These are phyloP conservation scores for Cantharellus anzutake DNA, from an alignment of 768 basidiomycete genomes.

Conservation along the genomic window DNA sequence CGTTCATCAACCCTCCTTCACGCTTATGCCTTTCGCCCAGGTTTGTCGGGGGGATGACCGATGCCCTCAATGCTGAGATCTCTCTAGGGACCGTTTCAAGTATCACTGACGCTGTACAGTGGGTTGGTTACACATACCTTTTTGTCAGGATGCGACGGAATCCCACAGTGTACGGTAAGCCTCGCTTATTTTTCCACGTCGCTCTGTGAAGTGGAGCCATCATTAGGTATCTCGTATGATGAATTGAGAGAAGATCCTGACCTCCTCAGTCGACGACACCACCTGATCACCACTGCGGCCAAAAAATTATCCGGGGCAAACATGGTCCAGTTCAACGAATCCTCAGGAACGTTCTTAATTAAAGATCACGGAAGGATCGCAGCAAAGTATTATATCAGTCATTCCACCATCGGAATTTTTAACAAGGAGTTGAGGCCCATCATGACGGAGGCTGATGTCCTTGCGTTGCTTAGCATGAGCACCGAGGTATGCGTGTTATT, in stretches of 20 bases:
- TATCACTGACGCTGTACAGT: conserved; percentile 68
- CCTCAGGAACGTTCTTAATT: conserved; percentile 38
- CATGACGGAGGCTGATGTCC: conserved; percentile 88
- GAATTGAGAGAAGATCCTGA: conserved; percentile 49
- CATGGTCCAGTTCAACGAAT: conserved; percentile 66
- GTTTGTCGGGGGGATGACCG: conserved; percentile 70
- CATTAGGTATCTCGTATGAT: conserved; percentile 53
- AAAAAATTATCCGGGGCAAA: conserved; percentile 40
- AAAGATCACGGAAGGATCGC: conserved; percentile 94
- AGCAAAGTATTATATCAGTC: conserved; percentile 86
- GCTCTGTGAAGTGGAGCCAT: not conserved
- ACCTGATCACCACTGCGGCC: conserved; percentile 50
- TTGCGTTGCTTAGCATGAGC: conserved; percentile 71
- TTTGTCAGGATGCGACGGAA: conserved; percentile 90
- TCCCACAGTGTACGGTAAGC: conserved; percentile 63
- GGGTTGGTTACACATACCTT: conserved; percentile 95
- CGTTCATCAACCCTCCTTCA: not conserved
- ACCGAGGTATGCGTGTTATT: conserved; percentile 46
- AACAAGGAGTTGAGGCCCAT: conserved; percentile 51
- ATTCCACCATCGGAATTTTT: conserved; percentile 75
- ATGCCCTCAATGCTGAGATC: conserved; percentile 90
- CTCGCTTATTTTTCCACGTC: not conserved
- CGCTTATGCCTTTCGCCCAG: conserved; percentile 12
- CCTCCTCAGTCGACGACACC: conserved; percentile 46
- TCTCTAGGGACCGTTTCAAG: conserved; percentile 85